A percentile compares a stretch with the other conserved stretches of the same genome.
Evolutionary conservation across 2,329 filamentous ascomycete genomes (phyloP).

Genomic region (Coleophoma cylindrospora): DNA sequence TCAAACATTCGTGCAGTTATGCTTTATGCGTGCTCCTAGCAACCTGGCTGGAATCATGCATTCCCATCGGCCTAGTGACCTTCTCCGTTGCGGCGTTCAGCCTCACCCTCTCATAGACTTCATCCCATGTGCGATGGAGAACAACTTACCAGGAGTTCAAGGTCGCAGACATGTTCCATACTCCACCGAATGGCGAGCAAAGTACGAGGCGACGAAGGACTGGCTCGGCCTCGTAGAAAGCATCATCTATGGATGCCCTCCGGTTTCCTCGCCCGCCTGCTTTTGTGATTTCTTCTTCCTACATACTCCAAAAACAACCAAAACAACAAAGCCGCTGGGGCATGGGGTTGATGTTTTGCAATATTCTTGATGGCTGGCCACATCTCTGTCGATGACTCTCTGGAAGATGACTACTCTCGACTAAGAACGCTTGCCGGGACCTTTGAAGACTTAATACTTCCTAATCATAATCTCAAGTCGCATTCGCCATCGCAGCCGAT

Average conservation of each 20-base stretch:
- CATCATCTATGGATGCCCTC: not conserved
- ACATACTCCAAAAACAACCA: not conserved
- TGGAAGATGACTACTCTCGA: constrained; percentile 5
- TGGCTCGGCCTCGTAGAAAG: not conserved
- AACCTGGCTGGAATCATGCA: not conserved
- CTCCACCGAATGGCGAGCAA: not conserved
- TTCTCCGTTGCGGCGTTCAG: no score
- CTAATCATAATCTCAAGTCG: constrained; percentile 6
- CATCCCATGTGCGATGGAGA: not conserved
- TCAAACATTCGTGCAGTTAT: not conserved
- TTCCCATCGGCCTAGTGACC: not conserved
- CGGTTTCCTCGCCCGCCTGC: not conserved
- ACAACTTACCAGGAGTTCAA: not conserved
- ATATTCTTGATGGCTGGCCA: constrained; percentile 12
- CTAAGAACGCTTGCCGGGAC: not conserved
- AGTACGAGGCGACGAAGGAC: not conserved
- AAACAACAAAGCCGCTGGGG: not conserved
- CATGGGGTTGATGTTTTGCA: constrained; percentile 7
- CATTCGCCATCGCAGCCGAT: not conserved
- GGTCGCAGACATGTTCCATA: constrained; percentile 1
- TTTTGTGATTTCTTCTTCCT: constrained; percentile 1
- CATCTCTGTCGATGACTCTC: constrained; percentile 6
- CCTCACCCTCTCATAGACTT: not conserved
- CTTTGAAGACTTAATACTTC: constrained; percentile 3
- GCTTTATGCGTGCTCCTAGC: not conserved